Base-by-base conservation (phyloP, 768 basidiomycete genomes). In the Mycena olivaceomarginata region DNA sequence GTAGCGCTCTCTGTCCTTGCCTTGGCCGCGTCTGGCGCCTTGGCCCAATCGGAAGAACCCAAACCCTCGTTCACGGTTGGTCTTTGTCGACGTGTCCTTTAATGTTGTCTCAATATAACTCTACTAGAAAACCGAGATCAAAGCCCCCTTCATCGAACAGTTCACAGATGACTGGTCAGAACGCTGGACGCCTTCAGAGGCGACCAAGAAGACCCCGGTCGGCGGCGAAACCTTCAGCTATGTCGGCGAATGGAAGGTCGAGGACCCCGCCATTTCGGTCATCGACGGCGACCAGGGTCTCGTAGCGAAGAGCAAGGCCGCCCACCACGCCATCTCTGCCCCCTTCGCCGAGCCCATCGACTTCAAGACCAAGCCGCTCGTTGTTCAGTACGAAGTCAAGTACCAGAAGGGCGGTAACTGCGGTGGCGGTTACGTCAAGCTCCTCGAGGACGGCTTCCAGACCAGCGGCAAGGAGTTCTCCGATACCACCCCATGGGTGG, bases 381-480 rank as follows among this genome's bases (percentile, higher is more conserved):
- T 99, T 79, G 94, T 99, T 22, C 97, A 98, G 84, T 99, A 99
- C 82, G 98, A 99, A 85, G 98, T 98, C 89, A 98, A 99, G 88
- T 97, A 98, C 86, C 98, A 99, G 90, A 97, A 99, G 87, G 98
- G 98, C 57, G 96, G 98, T 64, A 98, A 98, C 87, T 99, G 98
- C 82, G 98, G 98, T 86, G 98, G 98, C 89, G 98, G 98, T 51
- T 99, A 99, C 88, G 88, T 99, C 89, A 99, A 99, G 87, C 93
- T 99, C 72, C 92, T 99, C 59, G 94, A 95, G 83, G 94, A 97
- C 81, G 97, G 97, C 75, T 97, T 97, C 93, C 96, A 98, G 88
- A 95, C 95, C 76, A 95, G 93, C 77, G 95, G 95, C 75, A 96
- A 97, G 89, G 97, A 97, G 84, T 98, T 98, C 85, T 94, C 94